phyloP scores from a whole-genome alignment of 169 alveolate genomes.

The Plasmodium vivax region DNA sequence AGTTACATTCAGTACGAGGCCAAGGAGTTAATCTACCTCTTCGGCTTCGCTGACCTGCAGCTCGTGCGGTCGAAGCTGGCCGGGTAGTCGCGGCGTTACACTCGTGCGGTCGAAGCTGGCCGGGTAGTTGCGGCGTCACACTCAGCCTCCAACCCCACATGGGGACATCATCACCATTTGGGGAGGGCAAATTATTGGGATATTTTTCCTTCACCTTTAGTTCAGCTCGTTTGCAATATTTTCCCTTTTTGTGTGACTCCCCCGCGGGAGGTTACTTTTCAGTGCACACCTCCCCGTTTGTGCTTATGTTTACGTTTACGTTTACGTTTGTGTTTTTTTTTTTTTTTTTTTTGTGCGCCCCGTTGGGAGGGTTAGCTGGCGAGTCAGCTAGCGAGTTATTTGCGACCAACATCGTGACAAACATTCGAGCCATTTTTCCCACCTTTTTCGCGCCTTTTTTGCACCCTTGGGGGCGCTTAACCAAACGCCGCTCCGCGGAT shows the following conservation, averaged over 20 bases:
- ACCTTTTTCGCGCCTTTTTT: background rate
- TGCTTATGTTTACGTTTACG: background rate
- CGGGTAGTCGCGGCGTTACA: background rate
- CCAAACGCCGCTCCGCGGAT: background rate
- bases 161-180: background rate
- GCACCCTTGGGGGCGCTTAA: background rate
- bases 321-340: background rate
- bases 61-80: conserved; percentile 50
- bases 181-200: background rate
- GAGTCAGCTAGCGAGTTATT: background rate
- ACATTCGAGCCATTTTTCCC: too few relatives aligned
- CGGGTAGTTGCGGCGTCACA: background rate
- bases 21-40: conserved; percentile 70
- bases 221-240: background rate
- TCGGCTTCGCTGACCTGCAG: conserved; percentile 58
- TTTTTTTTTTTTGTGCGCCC: background rate
- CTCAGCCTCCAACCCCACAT: background rate
- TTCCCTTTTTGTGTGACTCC: background rate
- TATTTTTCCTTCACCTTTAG: background rate
- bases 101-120: background rate
- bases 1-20: conserved; percentile 62
- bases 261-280: background rate
- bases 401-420: background rate
- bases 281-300: background rate
- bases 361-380: background rate